Base-by-base conservation (phyloP, 805 yeast genomes). In the Metschnikowia arizonensis region DNA sequence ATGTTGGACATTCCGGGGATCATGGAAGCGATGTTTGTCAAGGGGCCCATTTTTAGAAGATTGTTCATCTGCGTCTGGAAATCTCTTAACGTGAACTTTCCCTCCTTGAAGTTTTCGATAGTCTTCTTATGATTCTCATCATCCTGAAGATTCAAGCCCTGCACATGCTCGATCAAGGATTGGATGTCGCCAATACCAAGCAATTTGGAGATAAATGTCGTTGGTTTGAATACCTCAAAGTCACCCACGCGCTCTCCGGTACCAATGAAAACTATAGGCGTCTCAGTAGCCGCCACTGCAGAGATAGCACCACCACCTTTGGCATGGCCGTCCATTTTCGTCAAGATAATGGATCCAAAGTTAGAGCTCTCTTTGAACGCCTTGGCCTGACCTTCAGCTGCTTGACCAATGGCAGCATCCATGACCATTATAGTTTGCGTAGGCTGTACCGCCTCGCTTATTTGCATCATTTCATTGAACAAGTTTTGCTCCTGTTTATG, bases 231-330 rank as follows among this genome's bases (percentile, higher is more conserved):
- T 39, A 85, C 80, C 65, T 93, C 99, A 49, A 91, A 77, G 63
- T 91, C 98, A 45, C 85, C 86, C 30, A 90, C 85, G 61, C 93
- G 99, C 65, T 91, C 99, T 62, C 99, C 99, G 2, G 98, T 91
- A 78, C 99, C 99, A 48, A 91, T 93, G 61, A 91, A 91, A 7
- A 86, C 87, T 55, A 91, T 85, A 6, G 99, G 99, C 0, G 98
- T 93, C 45, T 86, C 77, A 2, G 98, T 91, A 2, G 97, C 93
- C 2, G 99, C 99, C 44, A 91, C 97, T 0, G 99, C 99, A 32
- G 97, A 88, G 44, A 91, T 90, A 25, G 99, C 99, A 74, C 99
- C 99, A 69, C 99, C 99, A 64, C 99, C 99, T 68, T 86, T 91
- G 31, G 98, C 99, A 60, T 93, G 97, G 42, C 98, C 98, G 67